Evolutionary conservation across 306 rosid species (phyloP).

Genomic region (Abrus pulchellus): DNA sequence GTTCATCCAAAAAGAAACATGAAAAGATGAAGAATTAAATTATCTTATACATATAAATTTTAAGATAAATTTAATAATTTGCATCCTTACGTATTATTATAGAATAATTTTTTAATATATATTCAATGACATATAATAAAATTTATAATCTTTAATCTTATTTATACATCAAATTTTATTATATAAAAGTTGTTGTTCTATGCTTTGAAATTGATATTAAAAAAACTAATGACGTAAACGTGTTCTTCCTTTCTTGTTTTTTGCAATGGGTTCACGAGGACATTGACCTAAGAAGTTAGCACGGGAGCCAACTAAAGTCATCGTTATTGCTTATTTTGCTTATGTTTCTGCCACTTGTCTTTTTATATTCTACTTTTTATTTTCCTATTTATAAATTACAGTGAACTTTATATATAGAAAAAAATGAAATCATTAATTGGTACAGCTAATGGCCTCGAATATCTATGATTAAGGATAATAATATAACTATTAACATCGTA

Average conservation of each 20-base stretch:
- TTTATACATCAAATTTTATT: too few species aligned
- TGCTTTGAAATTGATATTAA: too few species aligned
- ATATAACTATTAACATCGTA: not conserved
- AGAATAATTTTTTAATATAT: too few species aligned
- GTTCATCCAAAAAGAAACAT: too few species aligned
- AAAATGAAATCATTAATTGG: not conserved
- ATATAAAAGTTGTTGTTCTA: too few species aligned
- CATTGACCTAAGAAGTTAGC: not conserved
- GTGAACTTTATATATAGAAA: not conserved
- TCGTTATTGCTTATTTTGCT: not conserved
- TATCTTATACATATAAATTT: too few species aligned
- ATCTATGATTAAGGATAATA: constrained; percentile 23
- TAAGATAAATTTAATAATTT: too few species aligned
- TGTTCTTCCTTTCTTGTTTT: not conserved
- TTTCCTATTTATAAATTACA: not conserved
- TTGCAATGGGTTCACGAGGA: not conserved
- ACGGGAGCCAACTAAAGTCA: not conserved
- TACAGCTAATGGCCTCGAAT: constrained; percentile 22
- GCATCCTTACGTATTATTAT: too few species aligned
- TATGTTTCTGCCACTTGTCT: not conserved
- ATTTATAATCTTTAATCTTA: too few species aligned
- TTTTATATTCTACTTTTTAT: not conserved
- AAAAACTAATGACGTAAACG: too few species aligned
- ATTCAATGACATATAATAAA: too few species aligned
- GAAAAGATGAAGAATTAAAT: too few species aligned